A percentile compares a stretch with the other conserved stretches of the same genome.
These are phyloP conservation scores for Penicillium simplicissimum DNA, from an alignment of 495 filamentous ascomycete species.

Conservation along the genomic window DNA sequence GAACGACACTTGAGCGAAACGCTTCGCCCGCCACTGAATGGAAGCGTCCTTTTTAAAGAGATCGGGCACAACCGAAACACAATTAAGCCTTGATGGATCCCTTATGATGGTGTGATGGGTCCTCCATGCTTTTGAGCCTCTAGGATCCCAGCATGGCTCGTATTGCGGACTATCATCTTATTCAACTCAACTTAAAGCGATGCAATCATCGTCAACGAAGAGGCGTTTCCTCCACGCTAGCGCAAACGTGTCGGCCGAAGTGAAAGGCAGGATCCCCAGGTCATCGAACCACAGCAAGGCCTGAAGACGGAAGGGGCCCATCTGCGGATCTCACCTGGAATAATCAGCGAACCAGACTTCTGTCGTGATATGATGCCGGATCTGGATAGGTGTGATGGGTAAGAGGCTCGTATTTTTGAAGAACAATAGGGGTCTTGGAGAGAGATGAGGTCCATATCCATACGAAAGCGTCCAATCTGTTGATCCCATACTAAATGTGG, in stretches of 20 bases:
- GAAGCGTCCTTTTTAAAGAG: neutral
- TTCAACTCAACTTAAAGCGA: slow-evolving; percentile 1
- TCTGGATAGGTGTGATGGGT: neutral
- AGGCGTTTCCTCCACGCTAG: neutral
- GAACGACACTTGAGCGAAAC: neutral
- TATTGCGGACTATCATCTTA: neutral
- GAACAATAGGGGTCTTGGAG: slow-evolving; percentile 7
- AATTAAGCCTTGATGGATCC: neutral
- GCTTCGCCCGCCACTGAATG: neutral
- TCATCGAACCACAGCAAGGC: slow-evolving; percentile 4
- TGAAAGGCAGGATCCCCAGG: neutral
- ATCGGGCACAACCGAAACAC: neutral
- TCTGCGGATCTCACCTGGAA: neutral
- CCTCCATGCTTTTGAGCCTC: slow-evolving; percentile 6
- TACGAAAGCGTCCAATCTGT: neutral
- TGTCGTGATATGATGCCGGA: neutral
- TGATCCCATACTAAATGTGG: neutral
- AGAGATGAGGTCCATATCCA: neutral
- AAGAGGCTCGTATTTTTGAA: slow-evolving; percentile 8
- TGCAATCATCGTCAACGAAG: neutral
- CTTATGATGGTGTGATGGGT: neutral
- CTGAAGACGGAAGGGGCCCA: neutral
- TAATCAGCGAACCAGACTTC: neutral
- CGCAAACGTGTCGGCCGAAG: neutral
- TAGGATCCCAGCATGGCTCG: neutral